Percentiles rank a stretch among this genome's conserved stretches.
phyloP scores from a whole-genome alignment of 169 alveolate species.

The Theileria sp. region DNA sequence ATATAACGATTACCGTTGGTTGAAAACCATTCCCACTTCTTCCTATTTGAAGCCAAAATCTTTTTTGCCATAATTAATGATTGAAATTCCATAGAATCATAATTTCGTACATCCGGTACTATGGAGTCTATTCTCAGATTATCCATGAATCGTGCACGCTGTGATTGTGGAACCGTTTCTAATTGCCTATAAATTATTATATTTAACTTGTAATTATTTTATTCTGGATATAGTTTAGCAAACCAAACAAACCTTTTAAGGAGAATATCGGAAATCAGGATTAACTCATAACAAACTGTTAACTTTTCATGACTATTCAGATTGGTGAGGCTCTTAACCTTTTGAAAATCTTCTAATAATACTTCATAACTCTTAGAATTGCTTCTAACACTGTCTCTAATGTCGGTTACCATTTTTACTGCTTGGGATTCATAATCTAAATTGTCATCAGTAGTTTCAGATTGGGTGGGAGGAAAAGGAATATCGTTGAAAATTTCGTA shows the following conservation, averaged over 20 bases:
- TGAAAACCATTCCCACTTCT: constrained; percentile 35
- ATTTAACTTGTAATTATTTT: not conserved
- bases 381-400: not conserved
- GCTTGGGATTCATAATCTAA: not conserved
- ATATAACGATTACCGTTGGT: constrained; percentile 11
- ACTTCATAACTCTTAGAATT: not conserved
- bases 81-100: not conserved
- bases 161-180: not conserved
- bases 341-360: not conserved
- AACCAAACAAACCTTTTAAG: not conserved
- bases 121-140: not conserved
- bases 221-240: no score
- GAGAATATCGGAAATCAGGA: not conserved
- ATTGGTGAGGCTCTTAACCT: not conserved
- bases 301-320: not conserved
- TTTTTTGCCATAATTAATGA: constrained; percentile 23
- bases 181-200: not conserved
- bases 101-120: not conserved
- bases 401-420: not conserved
- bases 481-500: not conserved
- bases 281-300: not conserved
- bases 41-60: constrained; percentile 5
- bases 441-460: not conserved
- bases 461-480: not conserved
- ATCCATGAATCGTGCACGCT: not conserved